Evolutionary conservation across 148 eudicot species (phyloP), one percentile per base, ranked within the genome.

Genomic region (Fagopyrum tataricum): DNA sequence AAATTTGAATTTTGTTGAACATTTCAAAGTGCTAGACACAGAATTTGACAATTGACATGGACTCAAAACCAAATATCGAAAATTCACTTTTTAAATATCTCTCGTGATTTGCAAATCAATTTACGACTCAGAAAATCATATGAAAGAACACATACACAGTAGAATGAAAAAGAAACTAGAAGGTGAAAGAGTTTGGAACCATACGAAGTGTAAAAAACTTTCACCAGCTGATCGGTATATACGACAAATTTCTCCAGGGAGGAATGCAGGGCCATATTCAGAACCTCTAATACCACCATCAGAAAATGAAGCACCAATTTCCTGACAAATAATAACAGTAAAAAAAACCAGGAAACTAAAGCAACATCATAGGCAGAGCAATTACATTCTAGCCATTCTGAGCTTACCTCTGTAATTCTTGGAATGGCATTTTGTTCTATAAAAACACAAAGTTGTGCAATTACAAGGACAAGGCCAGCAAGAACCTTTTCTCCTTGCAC

Each of bases 361-460:
- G 66, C 66, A 59, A 59, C 39, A 59, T 37, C 39, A 59, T 23
- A 23, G 66, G 6, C 39, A 59, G 39, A 59, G 66, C 43, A 37
- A 15, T 70, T 74, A 75, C 59, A 52, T 67, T 74, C 74, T 20
- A 44, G 49, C 21, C 58, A 7, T 71, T 41, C 48, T 18, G 67
- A 75, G 53, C 91, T 82, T 79, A 81, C 99, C 97, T 92, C 99
- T 0, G 96, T 92, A 75, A 92, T 87, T 92, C 94, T 84, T 79
- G 99, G 94, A 79, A 90, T 86, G 77, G 97, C 96, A 84, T 76
- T 89, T 83, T 90, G 99, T 81, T 96, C 99, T 47, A 92, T 78
- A 74, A 85, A 88, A 58, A 85, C 82, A 73, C 90, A 85, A 43
- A 96, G 91, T 83, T 92, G 86, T 78, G 96, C 90, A 76, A 96